These are phyloP conservation scores for Domatiomyces catenatus DNA, from an alignment of 2,329 filamentous ascomycete species.

Conservation along the genomic window DNA sequence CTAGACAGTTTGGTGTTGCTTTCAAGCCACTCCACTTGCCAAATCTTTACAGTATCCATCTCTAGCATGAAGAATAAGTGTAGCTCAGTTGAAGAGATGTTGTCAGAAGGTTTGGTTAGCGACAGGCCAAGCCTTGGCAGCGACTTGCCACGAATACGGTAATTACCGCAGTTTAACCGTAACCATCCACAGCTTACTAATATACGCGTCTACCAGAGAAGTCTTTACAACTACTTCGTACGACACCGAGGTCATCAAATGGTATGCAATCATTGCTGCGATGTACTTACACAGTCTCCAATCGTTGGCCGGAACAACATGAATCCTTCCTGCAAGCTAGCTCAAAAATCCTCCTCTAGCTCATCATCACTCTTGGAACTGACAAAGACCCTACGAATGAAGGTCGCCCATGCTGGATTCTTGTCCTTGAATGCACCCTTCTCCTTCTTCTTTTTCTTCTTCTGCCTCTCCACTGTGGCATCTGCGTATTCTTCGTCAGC, in stretches of 20 bases:
- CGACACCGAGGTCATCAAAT: background rate
- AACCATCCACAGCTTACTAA: no score
- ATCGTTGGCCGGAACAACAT: background rate
- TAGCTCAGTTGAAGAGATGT: background rate
- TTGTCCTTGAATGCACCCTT: constrained; percentile 18
- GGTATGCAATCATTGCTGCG: background rate
- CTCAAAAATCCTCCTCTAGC: constrained; percentile 15
- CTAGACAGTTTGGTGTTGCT: background rate
- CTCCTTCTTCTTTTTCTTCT: constrained; percentile 20
- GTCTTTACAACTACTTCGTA: no score
- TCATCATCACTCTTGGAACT: constrained; percentile 16
- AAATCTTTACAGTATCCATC: background rate
- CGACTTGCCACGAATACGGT: no score
- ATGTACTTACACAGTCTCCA: background rate
- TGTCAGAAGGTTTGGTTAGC: background rate
- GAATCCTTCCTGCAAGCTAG: background rate
- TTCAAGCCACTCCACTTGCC: background rate
- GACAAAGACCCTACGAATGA: constrained; percentile 17
- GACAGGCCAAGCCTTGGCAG: no score
- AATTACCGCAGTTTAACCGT: no score
- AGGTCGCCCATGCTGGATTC: constrained; percentile 16
- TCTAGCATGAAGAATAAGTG: background rate
- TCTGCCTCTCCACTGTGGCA: background rate
- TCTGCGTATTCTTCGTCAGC: constrained; percentile 5
- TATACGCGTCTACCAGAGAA: no score